Conservation (phyloP, 306 rosid genomes). For the Rosa chinensis region DNA sequence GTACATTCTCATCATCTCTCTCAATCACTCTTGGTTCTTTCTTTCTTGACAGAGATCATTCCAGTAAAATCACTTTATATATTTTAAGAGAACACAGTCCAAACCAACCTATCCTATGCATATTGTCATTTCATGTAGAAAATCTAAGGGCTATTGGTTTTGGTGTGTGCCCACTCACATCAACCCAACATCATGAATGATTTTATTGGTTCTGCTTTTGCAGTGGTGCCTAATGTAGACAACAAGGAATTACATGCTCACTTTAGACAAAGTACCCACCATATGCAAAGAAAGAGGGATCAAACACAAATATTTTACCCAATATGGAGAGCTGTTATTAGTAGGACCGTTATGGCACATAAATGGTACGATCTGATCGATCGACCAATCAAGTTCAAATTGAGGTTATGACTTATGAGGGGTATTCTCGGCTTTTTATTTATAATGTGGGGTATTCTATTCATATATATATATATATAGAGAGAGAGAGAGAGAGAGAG, state of each 20-base stretch:
- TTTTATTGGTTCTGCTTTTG: conserved; percentile 33
- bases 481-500: no score
- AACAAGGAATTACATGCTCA: conserved; percentile 42
- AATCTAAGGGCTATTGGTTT: conserved; percentile 28
- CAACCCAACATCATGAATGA: conserved; percentile 30
- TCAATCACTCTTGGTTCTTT: conserved; percentile 34
- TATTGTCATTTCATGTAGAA: conserved; percentile 29
- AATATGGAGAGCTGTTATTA: conserved; percentile 29
- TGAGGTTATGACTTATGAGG: neutral
- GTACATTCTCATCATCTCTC: conserved; percentile 22
- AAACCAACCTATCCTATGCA: conserved; percentile 25
- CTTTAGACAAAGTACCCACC: conserved; percentile 59
- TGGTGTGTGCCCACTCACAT: conserved; percentile 50
- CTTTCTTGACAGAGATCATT: conserved; percentile 33
- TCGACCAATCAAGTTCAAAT: neutral
- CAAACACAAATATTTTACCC: conserved; percentile 48
- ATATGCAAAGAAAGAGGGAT: conserved; percentile 19
- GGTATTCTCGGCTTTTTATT: neutral
- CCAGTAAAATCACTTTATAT: conserved; percentile 25
- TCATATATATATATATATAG: no score
- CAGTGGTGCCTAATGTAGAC: conserved; percentile 47
- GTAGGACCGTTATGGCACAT: conserved; percentile 37
- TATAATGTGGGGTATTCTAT: no score
- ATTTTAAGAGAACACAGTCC: conserved; percentile 29
- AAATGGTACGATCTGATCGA: neutral